These are phyloP conservation scores for Tillandsia leiboldiana DNA, from an alignment of 176 grass and related monocot genomes.

Conservation along the genomic window DNA sequence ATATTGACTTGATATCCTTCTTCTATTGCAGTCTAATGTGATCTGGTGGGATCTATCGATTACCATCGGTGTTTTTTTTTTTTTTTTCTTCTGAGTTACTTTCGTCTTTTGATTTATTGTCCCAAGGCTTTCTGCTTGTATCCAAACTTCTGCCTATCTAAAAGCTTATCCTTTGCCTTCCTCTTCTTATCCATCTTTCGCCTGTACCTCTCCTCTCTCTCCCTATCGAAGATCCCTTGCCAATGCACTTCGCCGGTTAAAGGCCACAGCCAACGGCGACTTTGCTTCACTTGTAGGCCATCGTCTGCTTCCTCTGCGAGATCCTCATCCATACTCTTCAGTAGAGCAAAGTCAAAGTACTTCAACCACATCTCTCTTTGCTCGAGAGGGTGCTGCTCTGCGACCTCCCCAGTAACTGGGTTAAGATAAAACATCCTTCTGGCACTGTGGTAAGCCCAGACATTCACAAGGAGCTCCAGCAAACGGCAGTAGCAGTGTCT, in stretches of 20 bases:
- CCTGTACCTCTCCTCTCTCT: constrained; percentile 73
- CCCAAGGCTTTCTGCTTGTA: constrained; percentile 94
- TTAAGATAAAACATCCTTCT: constrained; percentile 80
- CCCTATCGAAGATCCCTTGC: constrained; percentile 65
- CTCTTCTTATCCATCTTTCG: constrained; percentile 91
- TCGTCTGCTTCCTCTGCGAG: constrained; percentile 94
- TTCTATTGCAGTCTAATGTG: no score
- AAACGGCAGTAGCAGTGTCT: constrained; percentile 93
- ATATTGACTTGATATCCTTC: neutral
- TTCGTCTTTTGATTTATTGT: constrained; percentile 27
- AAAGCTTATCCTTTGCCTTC: constrained; percentile 65
- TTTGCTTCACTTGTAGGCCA: constrained; percentile 32
- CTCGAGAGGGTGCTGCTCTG: constrained; percentile 57
- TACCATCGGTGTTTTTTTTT: neutral
- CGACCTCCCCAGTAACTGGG: constrained; percentile 44
- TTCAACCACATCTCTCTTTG: constrained; percentile 79
- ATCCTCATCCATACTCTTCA: constrained; percentile 99
- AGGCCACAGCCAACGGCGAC: constrained; percentile 70
- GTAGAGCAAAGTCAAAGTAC: constrained; percentile 65
- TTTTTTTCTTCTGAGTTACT: neutral
- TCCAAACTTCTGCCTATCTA: constrained; percentile 77
- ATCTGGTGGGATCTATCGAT: no score
- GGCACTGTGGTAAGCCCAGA: constrained; percentile 96
- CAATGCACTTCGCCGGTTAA: constrained; percentile 83
- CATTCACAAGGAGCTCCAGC: constrained; percentile 78